Conservation (phyloP, 352 stramenopile genomes). For the Aphanomyces invadans region DNA sequence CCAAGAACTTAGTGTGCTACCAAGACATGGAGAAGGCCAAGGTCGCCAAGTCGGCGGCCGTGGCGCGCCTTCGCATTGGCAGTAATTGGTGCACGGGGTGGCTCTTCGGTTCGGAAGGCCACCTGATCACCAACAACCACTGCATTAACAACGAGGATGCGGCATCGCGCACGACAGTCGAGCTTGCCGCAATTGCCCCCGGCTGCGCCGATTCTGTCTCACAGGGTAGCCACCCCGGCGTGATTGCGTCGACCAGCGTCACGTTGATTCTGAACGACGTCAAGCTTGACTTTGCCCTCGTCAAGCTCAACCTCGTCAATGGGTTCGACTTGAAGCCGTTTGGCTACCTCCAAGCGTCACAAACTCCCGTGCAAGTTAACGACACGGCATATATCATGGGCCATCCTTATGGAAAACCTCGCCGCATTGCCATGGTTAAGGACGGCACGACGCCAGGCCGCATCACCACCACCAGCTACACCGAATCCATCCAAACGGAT, state of each 20-base stretch:
- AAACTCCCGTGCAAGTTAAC: not conserved
- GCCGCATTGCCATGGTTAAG: conserved; percentile 7
- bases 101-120: conserved; percentile 52
- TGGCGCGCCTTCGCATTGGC: conserved; percentile 35
- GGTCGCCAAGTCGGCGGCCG: conserved; percentile 25
- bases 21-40: conserved; percentile 30
- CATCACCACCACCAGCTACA: conserved; percentile 4
- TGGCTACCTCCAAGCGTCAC: conserved; percentile 8
- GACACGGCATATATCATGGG: not conserved
- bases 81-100: conserved; percentile 28
- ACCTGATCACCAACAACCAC: conserved; percentile 64
- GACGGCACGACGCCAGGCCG: not conserved
- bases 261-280: conserved; percentile 7
- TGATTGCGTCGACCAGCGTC: not conserved
- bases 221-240: not conserved
- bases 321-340: not conserved
- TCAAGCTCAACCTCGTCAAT: conserved; percentile 9
- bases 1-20: conserved; percentile 50
- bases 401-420: not conserved
- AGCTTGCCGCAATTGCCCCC: conserved; percentile 20
- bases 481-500: not conserved
- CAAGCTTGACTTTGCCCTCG: conserved; percentile 9
- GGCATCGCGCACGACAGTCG: conserved; percentile 31
- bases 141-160: conserved; percentile 37
- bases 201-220: conserved; percentile 9